These are phyloP conservation scores for Chimonanthus salicifolius DNA, from an alignment of 164 flowering plant genomes.

Conservation along the genomic window DNA sequence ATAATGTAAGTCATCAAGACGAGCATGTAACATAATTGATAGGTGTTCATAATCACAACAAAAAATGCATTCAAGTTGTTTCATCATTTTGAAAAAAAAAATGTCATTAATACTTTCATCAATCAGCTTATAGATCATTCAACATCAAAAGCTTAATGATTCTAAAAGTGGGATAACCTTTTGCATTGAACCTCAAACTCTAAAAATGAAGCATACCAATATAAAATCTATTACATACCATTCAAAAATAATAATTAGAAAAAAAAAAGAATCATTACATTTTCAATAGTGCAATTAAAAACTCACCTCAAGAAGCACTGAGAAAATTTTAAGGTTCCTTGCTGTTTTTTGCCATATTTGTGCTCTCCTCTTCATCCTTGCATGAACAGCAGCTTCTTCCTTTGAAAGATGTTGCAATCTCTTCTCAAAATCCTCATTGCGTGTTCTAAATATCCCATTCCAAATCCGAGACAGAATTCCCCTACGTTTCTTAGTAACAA, in stretches of 20 bases:
- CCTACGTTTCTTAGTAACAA: slow-evolving; percentile 7
- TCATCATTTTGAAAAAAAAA: too few species aligned
- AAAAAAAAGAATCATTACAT: not conserved
- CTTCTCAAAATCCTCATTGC: slow-evolving; percentile 77
- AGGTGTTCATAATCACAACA: too few species aligned
- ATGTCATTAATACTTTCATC: not conserved
- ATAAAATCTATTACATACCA: not conserved
- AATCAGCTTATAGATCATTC: not conserved
- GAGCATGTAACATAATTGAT: too few species aligned
- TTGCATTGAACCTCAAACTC: not conserved
- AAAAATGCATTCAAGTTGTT: too few species aligned
- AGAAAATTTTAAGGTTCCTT: slow-evolving; percentile 50
- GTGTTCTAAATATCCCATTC: slow-evolving; percentile 56
- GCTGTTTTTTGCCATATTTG: slow-evolving; percentile 42
- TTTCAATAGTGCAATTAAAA: not conserved
- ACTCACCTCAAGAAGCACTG: slow-evolving; percentile 64
- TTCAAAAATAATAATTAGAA: not conserved
- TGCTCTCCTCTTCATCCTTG: slow-evolving; percentile 60
- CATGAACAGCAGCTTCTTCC: slow-evolving; percentile 67
- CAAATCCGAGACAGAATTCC: slow-evolving; percentile 70
- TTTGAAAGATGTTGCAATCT: slow-evolving; percentile 66
- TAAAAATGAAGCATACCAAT: too few species aligned
- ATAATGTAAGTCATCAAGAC: too few species aligned
- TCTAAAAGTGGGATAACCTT: not conserved
- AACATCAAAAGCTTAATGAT: not conserved